phyloP scores from a whole-genome alignment of 768 basidiomycete genomes.

The Lactifluus rugatus region DNA sequence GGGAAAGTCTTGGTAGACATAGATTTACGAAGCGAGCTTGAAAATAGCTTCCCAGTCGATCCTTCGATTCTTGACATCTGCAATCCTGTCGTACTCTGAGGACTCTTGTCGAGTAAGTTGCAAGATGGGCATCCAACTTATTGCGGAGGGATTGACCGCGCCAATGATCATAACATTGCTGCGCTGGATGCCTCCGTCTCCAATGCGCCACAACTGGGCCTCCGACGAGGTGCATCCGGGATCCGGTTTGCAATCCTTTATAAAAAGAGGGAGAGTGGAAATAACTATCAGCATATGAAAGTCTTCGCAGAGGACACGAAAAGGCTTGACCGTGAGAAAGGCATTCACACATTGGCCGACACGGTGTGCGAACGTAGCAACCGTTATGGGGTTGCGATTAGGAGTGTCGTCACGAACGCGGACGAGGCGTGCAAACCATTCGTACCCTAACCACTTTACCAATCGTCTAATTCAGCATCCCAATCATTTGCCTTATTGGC shows the following conservation, averaged over 20 bases:
- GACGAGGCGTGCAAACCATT: conserved; percentile 2
- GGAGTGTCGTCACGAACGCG: conserved; percentile 3
- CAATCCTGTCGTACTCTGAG: not conserved
- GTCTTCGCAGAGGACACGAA: not conserved
- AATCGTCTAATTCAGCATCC: not conserved
- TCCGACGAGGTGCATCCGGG: not conserved
- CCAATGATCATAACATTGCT: not conserved
- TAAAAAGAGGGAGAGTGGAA: not conserved
- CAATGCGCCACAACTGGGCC: not conserved
- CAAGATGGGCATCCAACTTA: not conserved
- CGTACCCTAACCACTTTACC: conserved; percentile 8
- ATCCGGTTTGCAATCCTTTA: not conserved
- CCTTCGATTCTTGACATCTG: not conserved
- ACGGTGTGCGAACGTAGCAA: not conserved
- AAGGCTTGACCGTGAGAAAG: not conserved
- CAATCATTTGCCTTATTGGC: not conserved
- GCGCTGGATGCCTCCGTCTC: not conserved
- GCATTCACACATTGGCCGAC: conserved; percentile 2
- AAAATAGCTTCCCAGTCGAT: not conserved
- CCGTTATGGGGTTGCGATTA: not conserved
- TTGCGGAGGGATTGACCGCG: not conserved
- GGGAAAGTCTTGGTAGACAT: not conserved
- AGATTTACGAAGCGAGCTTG: not conserved
- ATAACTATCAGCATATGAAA: not conserved
- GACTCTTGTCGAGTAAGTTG: not conserved